phyloP scores from a whole-genome alignment of 2,329 filamentous ascomycete species.

The Aureobasidium sp. region DNA sequence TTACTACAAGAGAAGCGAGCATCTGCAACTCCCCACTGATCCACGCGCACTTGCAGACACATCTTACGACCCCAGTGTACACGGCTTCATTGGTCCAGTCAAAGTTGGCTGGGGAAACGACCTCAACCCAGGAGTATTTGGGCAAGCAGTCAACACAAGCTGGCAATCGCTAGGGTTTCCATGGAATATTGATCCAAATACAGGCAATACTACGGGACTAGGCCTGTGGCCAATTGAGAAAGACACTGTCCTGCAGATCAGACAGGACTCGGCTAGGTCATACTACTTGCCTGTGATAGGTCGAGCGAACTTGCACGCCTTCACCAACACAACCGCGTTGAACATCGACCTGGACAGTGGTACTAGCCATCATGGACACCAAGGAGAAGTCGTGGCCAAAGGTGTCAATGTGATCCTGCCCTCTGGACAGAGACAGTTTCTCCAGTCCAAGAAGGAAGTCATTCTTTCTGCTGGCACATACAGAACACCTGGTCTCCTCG shows the following conservation, averaged over 20 bases:
- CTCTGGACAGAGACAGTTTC: conserved; percentile 29
- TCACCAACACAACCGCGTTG: conserved; percentile 41
- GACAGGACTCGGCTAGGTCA: conserved; percentile 31
- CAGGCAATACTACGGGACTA: conserved; percentile 30
- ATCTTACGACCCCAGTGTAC: not conserved
- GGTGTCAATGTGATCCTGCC: conserved; percentile 38
- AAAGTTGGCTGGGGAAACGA: conserved; percentile 14
- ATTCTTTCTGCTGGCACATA: conserved; percentile 53
- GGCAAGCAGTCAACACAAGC: conserved; percentile 27
- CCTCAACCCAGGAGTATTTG: not conserved
- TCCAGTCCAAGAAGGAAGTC: conserved; percentile 42
- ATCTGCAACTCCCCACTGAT: conserved; percentile 12
- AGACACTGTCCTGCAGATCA: conserved; percentile 25
- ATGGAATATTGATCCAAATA: conserved; percentile 31
- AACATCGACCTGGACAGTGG: conserved; percentile 41
- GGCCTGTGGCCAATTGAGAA: conserved; percentile 28
- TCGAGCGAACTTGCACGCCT: conserved; percentile 41
- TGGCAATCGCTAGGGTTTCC: conserved; percentile 30
- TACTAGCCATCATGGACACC: not conserved
- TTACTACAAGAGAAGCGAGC: conserved; percentile 21
- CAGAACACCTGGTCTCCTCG: conserved; percentile 52
- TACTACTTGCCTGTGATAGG: conserved; percentile 31
- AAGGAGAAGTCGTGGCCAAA: conserved; percentile 6
- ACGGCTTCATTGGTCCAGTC: conserved; percentile 13
- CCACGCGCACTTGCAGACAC: not conserved